Evolutionary conservation across 2,329 filamentous ascomycete species (phyloP), one percentile per base, ranked within the genome.

Genomic region (Trichoderma sp.): DNA sequence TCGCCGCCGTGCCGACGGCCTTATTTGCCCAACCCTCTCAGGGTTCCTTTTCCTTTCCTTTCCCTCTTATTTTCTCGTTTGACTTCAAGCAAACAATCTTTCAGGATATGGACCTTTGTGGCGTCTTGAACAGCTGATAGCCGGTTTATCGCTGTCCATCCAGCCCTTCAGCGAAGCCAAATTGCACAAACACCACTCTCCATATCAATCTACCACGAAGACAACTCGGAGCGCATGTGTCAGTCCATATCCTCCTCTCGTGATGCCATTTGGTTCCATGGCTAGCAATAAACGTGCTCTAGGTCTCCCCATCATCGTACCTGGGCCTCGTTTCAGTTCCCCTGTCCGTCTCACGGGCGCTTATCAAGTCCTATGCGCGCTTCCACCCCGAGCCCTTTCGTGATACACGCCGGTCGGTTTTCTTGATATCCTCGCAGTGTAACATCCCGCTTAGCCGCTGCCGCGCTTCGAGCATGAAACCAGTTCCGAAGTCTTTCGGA

Each of bases 381-480:
- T 47, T 26, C 58, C 30, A 30, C n/a, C n/a, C 30, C 14, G 17
- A 14, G 48, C 48, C 17, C n/a, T 47, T 43, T 43, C 30, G 55
- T 58, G 30, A 59, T 48, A 59, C 28, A 47, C 43, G 55, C 55
- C 17, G 21, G 7, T 44, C 41, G 24, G 43, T 14, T 39, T 39
- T 39, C 3, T 14, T 39, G 5, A 10, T 39, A 4, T 39, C 24
- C 51, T 39, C 34, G 30, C 30, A 45, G 24, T 14, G 48, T 62
- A 3, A 5, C 50, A 62, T 62, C 19, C 41, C 59, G 48, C 41
- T 45, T 62, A 62, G 59, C 59, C 59, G 59, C 59, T 34, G 21
- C 47, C 47, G 58, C 58, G 44, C 45, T 58, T 48, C 21, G 15
- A 51, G 3, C 58, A 44, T 39, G 21, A 15, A 21, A 48, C 10